These are phyloP conservation scores for Ganoderma boninense DNA, from an alignment of 1,284 basidiomycete genomes.

Conservation along the genomic window DNA sequence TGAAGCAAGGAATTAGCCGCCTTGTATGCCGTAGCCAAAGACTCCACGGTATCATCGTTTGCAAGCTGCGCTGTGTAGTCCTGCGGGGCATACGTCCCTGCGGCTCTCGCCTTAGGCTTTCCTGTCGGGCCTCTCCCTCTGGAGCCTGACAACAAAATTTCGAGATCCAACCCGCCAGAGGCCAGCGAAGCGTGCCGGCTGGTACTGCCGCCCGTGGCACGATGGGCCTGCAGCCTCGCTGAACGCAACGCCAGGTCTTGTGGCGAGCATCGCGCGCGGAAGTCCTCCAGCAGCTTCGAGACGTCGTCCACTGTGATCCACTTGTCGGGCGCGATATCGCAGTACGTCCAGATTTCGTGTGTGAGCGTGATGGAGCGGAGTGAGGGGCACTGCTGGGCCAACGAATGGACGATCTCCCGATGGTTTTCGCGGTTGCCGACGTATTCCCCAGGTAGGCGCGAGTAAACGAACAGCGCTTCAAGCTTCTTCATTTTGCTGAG, in stretches of 20 bases:
- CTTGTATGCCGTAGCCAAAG: neutral
- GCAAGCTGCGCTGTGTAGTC: neutral
- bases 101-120: neutral
- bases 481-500: neutral
- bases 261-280: neutral
- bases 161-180: neutral
- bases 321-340: neutral
- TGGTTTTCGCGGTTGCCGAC: neutral
- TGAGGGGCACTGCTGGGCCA: neutral
- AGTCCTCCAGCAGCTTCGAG: slow-evolving; percentile 1
- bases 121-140: neutral
- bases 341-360: slow-evolving; percentile 1
- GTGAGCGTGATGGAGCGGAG: neutral
- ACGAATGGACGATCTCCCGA: neutral
- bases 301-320: slow-evolving; percentile 3
- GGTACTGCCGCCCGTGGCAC: neutral
- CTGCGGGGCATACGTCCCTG: neutral
- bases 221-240: neutral
- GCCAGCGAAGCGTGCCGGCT: neutral
- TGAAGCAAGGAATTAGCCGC: slow-evolving; percentile 2
- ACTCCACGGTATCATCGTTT: neutral
- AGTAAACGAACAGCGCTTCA: neutral
- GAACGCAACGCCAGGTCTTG: neutral
- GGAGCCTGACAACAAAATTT: neutral
- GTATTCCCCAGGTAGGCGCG: neutral